Conservation (phyloP, 768 basidiomycete species). For the Lepiota venenata region DNA sequence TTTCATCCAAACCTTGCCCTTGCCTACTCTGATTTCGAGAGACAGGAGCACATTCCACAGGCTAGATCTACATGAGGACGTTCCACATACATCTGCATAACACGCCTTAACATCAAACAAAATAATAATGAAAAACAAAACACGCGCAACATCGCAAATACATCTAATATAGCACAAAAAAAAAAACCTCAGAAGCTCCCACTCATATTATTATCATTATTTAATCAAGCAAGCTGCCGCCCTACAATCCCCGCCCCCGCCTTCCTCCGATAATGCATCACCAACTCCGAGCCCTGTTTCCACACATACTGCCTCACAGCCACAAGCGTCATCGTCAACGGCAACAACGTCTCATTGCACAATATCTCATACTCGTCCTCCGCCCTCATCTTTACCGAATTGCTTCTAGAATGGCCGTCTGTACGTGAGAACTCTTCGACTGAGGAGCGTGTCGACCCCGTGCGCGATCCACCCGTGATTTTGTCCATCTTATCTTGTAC, state of each 20-base stretch:
- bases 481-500: constrained; percentile 83
- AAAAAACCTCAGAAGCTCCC: not conserved
- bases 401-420: constrained; percentile 15
- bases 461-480: constrained; percentile 31
- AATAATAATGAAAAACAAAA: not conserved
- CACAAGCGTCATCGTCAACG: constrained; percentile 86
- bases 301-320: constrained; percentile 89
- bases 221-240: not conserved
- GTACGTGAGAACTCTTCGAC: constrained; percentile 23
- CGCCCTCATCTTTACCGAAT: constrained; percentile 20
- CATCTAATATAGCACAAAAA: not conserved
- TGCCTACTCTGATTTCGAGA: too few species aligned
- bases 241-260: not conserved
- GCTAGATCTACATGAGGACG: too few species aligned
- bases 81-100: too few species aligned
- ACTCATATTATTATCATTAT: not conserved
- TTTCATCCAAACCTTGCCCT: too few species aligned
- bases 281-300: constrained; percentile 70
- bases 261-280: constrained; percentile 71
- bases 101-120: not conserved
- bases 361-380: constrained; percentile 85
- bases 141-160: too few species aligned
- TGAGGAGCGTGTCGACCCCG: constrained; percentile 33
- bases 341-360: constrained; percentile 81
- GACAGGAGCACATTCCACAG: too few species aligned